Base-by-base conservation (phyloP, 1,139 yeast genomes). In the Kodamaea plutei region DNA sequence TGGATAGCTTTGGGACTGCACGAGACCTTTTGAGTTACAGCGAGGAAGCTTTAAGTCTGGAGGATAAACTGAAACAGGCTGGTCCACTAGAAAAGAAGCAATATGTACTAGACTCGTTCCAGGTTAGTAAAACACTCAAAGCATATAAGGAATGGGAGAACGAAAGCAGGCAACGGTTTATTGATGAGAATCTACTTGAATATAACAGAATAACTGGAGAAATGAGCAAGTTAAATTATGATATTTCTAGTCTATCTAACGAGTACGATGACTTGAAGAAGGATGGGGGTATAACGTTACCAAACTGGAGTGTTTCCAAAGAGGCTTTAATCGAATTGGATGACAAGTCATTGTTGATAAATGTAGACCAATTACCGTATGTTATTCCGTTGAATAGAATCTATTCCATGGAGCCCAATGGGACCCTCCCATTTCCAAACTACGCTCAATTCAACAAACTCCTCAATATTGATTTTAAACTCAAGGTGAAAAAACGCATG, bases 81-180 rank as follows among this genome's bases (percentile, higher is more conserved):
- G n/a, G n/a, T n/a, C n/a, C n/a, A n/a, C n/a, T n/a, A n/a, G 8
- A 17, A 17, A 17, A 17, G 9, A 17, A 21, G 38, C 39, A 47
- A 19, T 54, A 48, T 30, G 46, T 65, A 1, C 39, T 64, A 9
- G 72, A 64, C 33, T 61, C 71, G 6, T 62, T 59, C 39, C 38
- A 48, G 15, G 52, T 63, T 19, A 61, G 53, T 34, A 53, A 51
- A 34, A 48, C 59, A 22, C 65, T 62, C 25, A 49, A 52, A 25
- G 52, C 48, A 8, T 56, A 52, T 37, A 56, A 61, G 37, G 53
- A 47, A 19, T 61, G 66, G 66, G 61, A 61, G 28, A 30, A 39
- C 16, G 31, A 37, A 3, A 38, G 45, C 25, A 48, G 29, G n/a
- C 40, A 42, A 2, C 29, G 39, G 22, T 58, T 61, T 25, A 39